Conservation (phyloP, 2,329 filamentous ascomycete species). For the Aphanocladium album region DNA sequence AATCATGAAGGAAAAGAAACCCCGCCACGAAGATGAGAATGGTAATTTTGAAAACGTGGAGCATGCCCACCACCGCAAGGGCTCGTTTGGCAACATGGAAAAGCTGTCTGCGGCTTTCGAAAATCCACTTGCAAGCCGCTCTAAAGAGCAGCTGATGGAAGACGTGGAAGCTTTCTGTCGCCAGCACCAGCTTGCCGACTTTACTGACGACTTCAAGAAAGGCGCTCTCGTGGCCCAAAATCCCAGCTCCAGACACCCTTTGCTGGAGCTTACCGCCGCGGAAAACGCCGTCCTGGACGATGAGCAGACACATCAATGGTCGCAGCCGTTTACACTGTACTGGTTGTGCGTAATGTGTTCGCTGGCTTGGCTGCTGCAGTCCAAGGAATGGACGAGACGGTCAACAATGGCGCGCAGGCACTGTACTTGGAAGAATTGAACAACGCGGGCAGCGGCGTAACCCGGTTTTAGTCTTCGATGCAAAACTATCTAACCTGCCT, state of each 20-base stretch:
- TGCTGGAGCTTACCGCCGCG: background rate
- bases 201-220: conserved; percentile 1
- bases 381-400: background rate
- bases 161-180: background rate
- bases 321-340: background rate
- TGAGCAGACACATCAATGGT: background rate
- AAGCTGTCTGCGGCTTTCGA: background rate
- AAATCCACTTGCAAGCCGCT: background rate
- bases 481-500: background rate
- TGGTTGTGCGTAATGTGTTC: background rate
- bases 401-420: background rate
- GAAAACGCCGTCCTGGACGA: background rate
- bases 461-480: background rate
- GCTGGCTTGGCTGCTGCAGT: background rate
- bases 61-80: background rate
- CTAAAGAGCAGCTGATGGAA: background rate
- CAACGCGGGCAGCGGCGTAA: background rate
- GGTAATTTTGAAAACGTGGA: background rate
- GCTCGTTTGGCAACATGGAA: background rate
- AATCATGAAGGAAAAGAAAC: background rate
- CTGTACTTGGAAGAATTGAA: background rate
- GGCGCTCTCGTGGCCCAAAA: conserved; percentile 10
- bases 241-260: background rate
- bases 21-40: background rate
- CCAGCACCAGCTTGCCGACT: background rate